Evolutionary conservation across 106 monocot species (phyloP), one percentile per base, ranked within the genome.

Genomic region (Dendrobium officinale): DNA sequence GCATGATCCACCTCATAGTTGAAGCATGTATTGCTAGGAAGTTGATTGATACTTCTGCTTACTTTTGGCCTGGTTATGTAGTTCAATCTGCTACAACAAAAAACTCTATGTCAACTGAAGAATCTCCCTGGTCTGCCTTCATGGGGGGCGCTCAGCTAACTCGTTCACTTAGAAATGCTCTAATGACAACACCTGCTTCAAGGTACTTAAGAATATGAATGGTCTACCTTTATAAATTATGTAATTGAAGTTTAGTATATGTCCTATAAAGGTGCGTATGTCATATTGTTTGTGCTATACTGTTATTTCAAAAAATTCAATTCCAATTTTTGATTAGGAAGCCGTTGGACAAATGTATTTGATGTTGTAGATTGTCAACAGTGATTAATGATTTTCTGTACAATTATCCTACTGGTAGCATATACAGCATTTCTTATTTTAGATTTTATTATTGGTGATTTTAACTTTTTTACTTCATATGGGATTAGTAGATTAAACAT

Each of bases 21-120:
- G 97, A 97, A 89, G 92, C 94, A 48, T 97, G 97, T 77, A 97
- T 97, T 67, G 85, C 97, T 13, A 92, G 97, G 75, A 89, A 94
- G 40, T 83, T 97, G 74, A 86, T 97, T 20, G 97, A 97, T 74
- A 92, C 97, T 80, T 94, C 97, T 77, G 92, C 92, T 61, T 97
- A 97, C 79, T 89, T 94, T 84, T 97, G 97, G 97, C 90, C 92
- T 81, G 89, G 92, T 5, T 97, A 97, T 89, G 89, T 94, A 42
- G 82, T 84, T 77, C 70, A 79, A 70, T 91, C 86, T 66, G 48
- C 85, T 55, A 42, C 56, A 41, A 77, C 81, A 75, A 89, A 81
- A 79, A 92, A 92, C 79, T 77, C 82, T 42, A 80, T 70, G 7
- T 81, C 82, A 66, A 67, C 83, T 78, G 83, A 89, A 77, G 90